Evolutionary conservation across 176 grass and related monocot species (phyloP).

Genomic region (Calamus simplicifolius): DNA sequence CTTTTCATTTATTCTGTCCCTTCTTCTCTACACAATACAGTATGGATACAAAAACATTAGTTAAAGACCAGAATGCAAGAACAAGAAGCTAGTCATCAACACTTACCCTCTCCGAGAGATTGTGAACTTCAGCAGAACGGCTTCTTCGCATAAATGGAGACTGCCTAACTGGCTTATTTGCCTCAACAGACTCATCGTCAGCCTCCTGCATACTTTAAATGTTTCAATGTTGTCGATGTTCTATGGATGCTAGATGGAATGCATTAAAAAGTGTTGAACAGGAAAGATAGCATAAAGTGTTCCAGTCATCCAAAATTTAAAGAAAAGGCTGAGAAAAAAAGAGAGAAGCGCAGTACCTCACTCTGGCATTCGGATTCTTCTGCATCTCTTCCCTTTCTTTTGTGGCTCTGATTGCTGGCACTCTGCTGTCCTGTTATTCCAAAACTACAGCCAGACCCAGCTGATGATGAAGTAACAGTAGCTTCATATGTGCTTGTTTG

Average conservation of each 20-base stretch:
- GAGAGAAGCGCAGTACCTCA: slow-evolving; percentile 32
- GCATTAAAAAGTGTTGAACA: too few species aligned
- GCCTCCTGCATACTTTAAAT: slow-evolving; percentile 29
- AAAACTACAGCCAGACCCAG: slow-evolving; percentile 43
- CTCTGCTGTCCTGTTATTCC: slow-evolving; percentile 40
- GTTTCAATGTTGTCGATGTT: background rate
- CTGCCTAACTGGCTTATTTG: slow-evolving; percentile 36
- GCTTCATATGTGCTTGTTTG: slow-evolving; percentile 13
- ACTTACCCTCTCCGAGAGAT: slow-evolving; percentile 83
- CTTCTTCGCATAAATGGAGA: slow-evolving; percentile 42
- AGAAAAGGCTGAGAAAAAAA: background rate
- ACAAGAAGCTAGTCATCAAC: slow-evolving; percentile 4
- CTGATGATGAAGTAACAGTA: slow-evolving; percentile 40
- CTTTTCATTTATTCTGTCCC: slow-evolving; percentile 95
- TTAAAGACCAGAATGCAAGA: background rate
- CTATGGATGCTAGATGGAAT: too few species aligned
- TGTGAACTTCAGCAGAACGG: slow-evolving; percentile 89
- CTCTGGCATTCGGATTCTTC: slow-evolving; percentile 70
- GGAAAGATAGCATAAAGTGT: too few species aligned
- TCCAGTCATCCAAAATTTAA: too few species aligned
- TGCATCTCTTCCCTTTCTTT: slow-evolving; percentile 65
- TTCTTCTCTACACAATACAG: slow-evolving; percentile 57
- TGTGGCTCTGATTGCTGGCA: slow-evolving; percentile 51
- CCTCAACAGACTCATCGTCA: slow-evolving; percentile 44
- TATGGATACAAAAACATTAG: background rate